Evolutionary conservation across 176 grass and related monocot genomes (phyloP).

Genomic region (Avena eriantha): DNA sequence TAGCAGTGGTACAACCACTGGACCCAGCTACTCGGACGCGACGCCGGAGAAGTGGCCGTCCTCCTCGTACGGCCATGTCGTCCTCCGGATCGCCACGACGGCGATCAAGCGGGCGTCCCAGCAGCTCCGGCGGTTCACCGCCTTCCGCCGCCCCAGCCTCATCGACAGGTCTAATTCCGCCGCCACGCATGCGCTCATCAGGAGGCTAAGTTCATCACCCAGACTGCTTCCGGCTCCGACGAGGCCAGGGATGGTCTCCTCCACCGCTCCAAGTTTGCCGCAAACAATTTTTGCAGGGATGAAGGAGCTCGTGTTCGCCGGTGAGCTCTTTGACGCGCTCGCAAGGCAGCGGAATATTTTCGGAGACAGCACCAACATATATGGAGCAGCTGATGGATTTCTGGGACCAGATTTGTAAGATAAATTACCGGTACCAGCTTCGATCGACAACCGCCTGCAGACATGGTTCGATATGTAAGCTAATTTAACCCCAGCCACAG

Average conservation of each 20-base stretch:
- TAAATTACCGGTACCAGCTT: conserved; percentile 85
- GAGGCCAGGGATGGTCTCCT: conserved; percentile 61
- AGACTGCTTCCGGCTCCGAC: conserved; percentile 51
- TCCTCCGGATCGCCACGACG: conserved; percentile 69
- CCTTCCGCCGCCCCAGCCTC: background rate
- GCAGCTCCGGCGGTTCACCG: conserved; percentile 67
- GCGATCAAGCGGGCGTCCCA: conserved; percentile 81
- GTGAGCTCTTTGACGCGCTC: conserved; percentile 83
- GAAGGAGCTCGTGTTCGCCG: conserved; percentile 70
- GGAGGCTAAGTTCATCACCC: conserved; percentile 86
- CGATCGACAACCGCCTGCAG: conserved; percentile 84
- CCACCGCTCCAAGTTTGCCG: conserved; percentile 70
- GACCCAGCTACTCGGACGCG: too few species aligned
- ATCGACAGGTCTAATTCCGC: conserved; percentile 69
- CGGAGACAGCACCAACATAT: conserved; percentile 63
- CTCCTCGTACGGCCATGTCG: conserved; percentile 50
- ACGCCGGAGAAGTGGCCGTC: conserved; percentile 54
- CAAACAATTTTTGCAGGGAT: conserved; percentile 50
- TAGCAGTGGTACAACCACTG: too few species aligned
- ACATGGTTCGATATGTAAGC: conserved; percentile 93
- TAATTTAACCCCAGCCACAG: background rate
- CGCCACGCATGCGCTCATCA: conserved; percentile 75
- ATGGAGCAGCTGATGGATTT: conserved; percentile 82
- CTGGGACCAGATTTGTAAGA: too few species aligned
- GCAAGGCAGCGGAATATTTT: conserved; percentile 65